These are phyloP conservation scores for Leptographium radiaticola DNA, from an alignment of 2,329 filamentous ascomycete species.

Conservation along the genomic window DNA sequence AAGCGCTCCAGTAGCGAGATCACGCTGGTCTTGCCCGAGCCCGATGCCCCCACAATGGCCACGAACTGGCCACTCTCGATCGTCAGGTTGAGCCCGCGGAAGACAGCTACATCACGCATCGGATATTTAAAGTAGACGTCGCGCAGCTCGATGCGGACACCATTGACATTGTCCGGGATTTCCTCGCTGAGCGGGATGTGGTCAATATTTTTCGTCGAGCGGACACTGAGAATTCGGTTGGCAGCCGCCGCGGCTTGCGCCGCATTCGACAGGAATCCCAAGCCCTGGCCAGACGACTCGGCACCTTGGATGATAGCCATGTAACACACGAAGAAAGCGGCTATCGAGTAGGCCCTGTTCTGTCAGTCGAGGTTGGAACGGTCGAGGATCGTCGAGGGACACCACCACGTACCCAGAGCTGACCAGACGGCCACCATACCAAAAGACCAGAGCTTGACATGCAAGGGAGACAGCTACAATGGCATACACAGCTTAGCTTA, in stretches of 20 bases:
- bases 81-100: slow-evolving; percentile 47
- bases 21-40: slow-evolving; percentile 57
- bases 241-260: slow-evolving; percentile 46
- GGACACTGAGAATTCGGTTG: slow-evolving; percentile 43
- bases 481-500: neutral
- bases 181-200: slow-evolving; percentile 16
- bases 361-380: neutral
- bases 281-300: slow-evolving; percentile 52
- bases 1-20: slow-evolving; percentile 55
- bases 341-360: slow-evolving; percentile 29
- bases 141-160: slow-evolving; percentile 40
- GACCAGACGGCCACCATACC: slow-evolving; percentile 51
- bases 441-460: slow-evolving; percentile 51
- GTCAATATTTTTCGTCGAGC: slow-evolving; percentile 28
- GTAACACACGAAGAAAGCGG: slow-evolving; percentile 44
- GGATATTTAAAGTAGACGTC: slow-evolving; percentile 49
- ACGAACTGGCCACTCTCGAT: slow-evolving; percentile 58
- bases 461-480: slow-evolving; percentile 34
- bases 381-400: neutral
- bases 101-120: slow-evolving; percentile 41
- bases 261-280: slow-evolving; percentile 53
- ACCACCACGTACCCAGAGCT: slow-evolving; percentile 15
- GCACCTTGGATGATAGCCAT: slow-evolving; percentile 55
- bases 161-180: slow-evolving; percentile 28
- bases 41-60: slow-evolving; percentile 56